Evolutionary conservation across 73 alveolate species (phyloP), one percentile per base, ranked within the genome.

Genomic region (Durusdinium trenchii): DNA sequence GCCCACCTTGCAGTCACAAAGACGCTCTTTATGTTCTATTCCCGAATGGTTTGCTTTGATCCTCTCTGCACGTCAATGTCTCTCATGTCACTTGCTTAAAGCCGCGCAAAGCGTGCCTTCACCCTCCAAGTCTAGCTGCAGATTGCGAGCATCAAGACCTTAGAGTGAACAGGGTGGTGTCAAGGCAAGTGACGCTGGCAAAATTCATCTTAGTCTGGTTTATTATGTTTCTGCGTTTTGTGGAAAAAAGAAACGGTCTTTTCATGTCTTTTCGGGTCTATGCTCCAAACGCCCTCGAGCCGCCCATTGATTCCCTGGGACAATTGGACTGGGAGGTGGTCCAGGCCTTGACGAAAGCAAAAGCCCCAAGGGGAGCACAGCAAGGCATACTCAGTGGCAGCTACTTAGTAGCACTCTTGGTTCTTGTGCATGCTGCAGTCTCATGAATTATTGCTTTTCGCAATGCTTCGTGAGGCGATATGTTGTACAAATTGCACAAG

Each of bases 291-390:
- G 98, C 35, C 98, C 98, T n/a, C 98, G 42, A 0, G 98, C 98
- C 14, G 98, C 98, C 98, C 98, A 91, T 76, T 91, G 98, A 76
- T 91, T 91, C 54, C 76, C 98, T 2, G 98, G 98, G 6, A 87
- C 89, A 54, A 91, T 91, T 54, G 98, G 98, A 50, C 98, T 91
- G 20, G 98, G 98, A n/a, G 98, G 98, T 10, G 98, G 98, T 1
- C 98, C 98, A 14, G 98, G 98, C 98, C 97, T 91, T 35, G 51
- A n/a, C n/a, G n/a, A n/a, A n/a, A n/a, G n/a, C n/a, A n/a, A n/a
- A n/a, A n/a, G n/a, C n/a, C n/a, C n/a, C n/a, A n/a, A n/a, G n/a
- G n/a, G n/a, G n/a, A n/a, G n/a, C n/a, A n/a, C n/a, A n/a, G n/a
- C n/a, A n/a, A n/a, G n/a, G n/a, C n/a, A n/a, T n/a, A n/a, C n/a